phyloP scores from a whole-genome alignment of 345 rosid species.

The Carallia brachiata region DNA sequence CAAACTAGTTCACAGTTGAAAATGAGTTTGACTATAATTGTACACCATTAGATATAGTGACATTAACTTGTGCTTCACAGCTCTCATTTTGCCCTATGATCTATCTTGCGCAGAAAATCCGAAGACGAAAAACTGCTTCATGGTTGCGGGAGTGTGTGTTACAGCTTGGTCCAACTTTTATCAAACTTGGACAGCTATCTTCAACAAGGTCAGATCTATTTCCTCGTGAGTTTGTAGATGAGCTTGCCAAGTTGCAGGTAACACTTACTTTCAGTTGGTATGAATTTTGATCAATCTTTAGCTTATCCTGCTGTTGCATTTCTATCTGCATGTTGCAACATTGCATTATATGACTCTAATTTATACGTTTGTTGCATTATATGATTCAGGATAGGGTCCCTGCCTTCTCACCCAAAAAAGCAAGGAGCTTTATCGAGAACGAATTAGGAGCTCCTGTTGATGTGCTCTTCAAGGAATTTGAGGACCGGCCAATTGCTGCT shows the following conservation, averaged over 20 bases:
- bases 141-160: conserved; percentile 85
- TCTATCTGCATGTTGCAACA: neutral
- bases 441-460: conserved; percentile 82
- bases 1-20: neutral
- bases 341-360: neutral
- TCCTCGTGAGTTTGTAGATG: conserved; percentile 88
- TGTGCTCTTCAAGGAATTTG: conserved; percentile 69
- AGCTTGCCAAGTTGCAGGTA: conserved; percentile 98
- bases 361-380: neutral
- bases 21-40: neutral
- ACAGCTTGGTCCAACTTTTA: conserved; percentile 98
- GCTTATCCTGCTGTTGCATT: neutral
- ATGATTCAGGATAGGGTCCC: conserved; percentile 83
- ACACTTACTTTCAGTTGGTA: conserved; percentile 6
- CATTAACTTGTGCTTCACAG: neutral
- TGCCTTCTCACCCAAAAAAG: conserved; percentile 85
- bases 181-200: conserved; percentile 90
- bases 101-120: conserved; percentile 50
- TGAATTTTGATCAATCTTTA: neutral
- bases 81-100: conserved; percentile 18
- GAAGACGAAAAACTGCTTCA: conserved; percentile 71
- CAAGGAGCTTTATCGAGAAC: conserved; percentile 58
- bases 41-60: neutral
- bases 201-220: conserved; percentile 93
- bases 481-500: conserved; percentile 94